Evolutionary conservation across 2,329 filamentous ascomycete genomes (phyloP).

Genomic region (Epichloe amarillans): DNA sequence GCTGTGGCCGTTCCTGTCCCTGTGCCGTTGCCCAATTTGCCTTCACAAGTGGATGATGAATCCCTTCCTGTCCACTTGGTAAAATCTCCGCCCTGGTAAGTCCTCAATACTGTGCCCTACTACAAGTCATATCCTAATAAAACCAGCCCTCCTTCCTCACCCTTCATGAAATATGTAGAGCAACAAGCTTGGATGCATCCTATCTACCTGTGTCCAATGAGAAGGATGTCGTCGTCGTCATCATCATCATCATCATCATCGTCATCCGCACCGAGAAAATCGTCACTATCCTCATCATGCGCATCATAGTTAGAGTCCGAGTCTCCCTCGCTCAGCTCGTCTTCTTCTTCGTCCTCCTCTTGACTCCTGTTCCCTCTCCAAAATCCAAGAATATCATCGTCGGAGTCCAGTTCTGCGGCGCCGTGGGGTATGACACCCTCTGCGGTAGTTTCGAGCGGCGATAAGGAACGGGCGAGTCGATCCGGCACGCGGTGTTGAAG

Average conservation of each 20-base stretch:
- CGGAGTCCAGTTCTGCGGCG: slow-evolving; percentile 31
- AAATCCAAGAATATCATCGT: slow-evolving; percentile 44
- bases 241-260: slow-evolving; percentile 29
- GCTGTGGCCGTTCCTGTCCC: neutral
- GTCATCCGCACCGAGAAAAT: slow-evolving; percentile 29
- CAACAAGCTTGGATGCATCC: neutral
- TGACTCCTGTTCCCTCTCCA: slow-evolving; percentile 30
- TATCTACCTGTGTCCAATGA: slow-evolving; percentile 35
- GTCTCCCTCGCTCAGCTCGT: slow-evolving; percentile 29
- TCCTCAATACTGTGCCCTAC: neutral
- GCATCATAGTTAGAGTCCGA: slow-evolving; percentile 33
- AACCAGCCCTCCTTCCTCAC: neutral
- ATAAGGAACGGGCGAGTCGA: slow-evolving; percentile 31
- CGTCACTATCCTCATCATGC: slow-evolving; percentile 27
- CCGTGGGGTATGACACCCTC: slow-evolving; percentile 15
- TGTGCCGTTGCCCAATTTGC: neutral
- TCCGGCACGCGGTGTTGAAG: slow-evolving; percentile 22
- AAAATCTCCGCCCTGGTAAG: neutral
- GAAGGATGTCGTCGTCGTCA: slow-evolving; percentile 35
- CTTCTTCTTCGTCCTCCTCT: slow-evolving; percentile 31
- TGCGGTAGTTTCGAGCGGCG: slow-evolving; percentile 20
- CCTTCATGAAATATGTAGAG: neutral
- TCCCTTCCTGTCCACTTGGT: neutral
- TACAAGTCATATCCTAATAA: neutral
- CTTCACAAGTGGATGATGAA: neutral